Evolutionary conservation across 2,329 filamentous ascomycete genomes (phyloP).

Genomic region (Trichoderma aggressivum): DNA sequence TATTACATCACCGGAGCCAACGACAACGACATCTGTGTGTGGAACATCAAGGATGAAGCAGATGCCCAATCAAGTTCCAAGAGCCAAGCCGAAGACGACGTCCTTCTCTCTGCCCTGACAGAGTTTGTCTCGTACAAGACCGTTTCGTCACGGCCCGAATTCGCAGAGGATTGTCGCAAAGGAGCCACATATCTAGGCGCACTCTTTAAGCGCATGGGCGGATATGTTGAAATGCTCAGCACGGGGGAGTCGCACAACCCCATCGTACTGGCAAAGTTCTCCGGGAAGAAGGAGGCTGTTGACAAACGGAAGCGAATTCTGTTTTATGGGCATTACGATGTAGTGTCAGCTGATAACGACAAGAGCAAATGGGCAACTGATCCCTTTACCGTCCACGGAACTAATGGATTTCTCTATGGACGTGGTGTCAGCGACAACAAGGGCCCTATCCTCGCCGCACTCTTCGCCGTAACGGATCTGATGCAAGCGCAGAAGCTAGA

Average conservation of each 20-base stretch:
- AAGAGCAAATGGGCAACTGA: conserved; percentile 81
- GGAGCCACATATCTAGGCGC: conserved; percentile 88
- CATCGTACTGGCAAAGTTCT: conserved; percentile 88
- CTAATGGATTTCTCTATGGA: conserved; percentile 90
- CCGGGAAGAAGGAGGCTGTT: conserved; percentile 64
- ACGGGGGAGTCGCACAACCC: conserved; percentile 79
- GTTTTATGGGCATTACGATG: conserved; percentile 98
- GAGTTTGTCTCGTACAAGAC: conserved; percentile 92
- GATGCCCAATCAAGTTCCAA: conserved; percentile 31
- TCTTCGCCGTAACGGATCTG: conserved; percentile 90
- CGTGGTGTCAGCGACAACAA: conserved; percentile 98
- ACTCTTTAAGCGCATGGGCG: conserved; percentile 88
- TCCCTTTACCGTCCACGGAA: conserved; percentile 83
- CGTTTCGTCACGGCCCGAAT: conserved; percentile 80
- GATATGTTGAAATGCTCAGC: conserved; percentile 84
- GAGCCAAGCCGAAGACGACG: conserved; percentile 42
- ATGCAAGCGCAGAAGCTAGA: conserved; percentile 78
- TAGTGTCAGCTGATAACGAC: conserved; percentile 83
- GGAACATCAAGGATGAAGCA: conserved; percentile 61
- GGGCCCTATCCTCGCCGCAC: conserved; percentile 86
- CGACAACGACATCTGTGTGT: conserved; percentile 83
- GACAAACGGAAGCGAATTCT: conserved; percentile 77
- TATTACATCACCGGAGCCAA: conserved; percentile 94
- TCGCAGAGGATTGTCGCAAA: conserved; percentile 85
- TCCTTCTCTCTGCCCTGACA: conserved; percentile 67